Percentiles rank a stretch among this genome's conserved stretches.
These are phyloP conservation scores for Lathyrus sativus DNA, from an alignment of 306 rosid species.

Conservation along the genomic window DNA sequence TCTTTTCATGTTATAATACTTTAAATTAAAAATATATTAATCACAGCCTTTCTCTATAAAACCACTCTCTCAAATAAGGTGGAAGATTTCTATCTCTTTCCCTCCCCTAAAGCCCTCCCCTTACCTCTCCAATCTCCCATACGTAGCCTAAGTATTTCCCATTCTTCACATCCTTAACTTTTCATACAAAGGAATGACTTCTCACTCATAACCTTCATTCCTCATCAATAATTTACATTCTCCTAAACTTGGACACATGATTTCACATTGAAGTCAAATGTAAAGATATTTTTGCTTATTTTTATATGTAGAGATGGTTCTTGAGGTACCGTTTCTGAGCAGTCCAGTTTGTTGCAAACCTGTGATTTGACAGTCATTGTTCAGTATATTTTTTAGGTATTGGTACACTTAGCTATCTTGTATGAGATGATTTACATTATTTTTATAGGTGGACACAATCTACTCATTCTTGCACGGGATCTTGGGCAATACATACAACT, in stretches of 20 bases:
- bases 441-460: constrained; percentile 82
- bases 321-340: constrained; percentile 6
- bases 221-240: not conserved
- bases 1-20: too few relatives aligned
- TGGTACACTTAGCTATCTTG: constrained; percentile 25
- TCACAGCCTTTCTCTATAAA: too few relatives aligned
- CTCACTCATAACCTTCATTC: constrained; percentile 2
- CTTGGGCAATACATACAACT: constrained; percentile 90
- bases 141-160: not conserved
- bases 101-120: too few relatives aligned
- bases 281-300: not conserved
- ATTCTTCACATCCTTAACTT: constrained; percentile 1
- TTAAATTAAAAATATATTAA: too few relatives aligned
- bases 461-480: constrained; percentile 82
- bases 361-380: constrained; percentile 2
- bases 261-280: constrained; percentile 11
- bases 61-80: too few relatives aligned
- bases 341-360: constrained; percentile 15
- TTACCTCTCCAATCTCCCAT: too few relatives aligned
- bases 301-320: constrained; percentile 14
- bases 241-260: constrained; percentile 2
- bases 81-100: too few relatives aligned
- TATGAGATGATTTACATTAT: constrained; percentile 29
- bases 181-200: constrained; percentile 2
- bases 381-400: constrained; percentile 17